phyloP scores from a whole-genome alignment of 805 yeast species.

The Nakazawaea sp. region DNA sequence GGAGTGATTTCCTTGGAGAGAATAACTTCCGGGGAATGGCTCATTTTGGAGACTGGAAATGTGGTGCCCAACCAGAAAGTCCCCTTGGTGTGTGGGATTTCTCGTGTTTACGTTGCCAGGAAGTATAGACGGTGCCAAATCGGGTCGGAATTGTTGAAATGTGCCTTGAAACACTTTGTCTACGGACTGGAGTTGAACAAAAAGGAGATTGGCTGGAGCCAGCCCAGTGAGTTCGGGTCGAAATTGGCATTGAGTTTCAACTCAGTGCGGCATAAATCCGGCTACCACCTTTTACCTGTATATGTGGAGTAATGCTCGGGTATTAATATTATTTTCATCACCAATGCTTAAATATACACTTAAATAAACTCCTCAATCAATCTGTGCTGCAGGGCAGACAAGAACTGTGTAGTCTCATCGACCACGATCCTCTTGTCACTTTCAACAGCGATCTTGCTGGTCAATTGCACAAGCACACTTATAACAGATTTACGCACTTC shows the following conservation, averaged over 20 bases:
- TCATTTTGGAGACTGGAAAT: slow-evolving; percentile 43
- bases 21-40: slow-evolving; percentile 46
- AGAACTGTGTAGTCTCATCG: slow-evolving; percentile 1
- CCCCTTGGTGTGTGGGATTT: slow-evolving; percentile 35
- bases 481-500: slow-evolving; percentile 1
- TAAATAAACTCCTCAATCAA: slow-evolving; percentile 2
- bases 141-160: slow-evolving; percentile 36
- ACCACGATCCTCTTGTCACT: background rate
- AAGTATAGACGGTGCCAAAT: slow-evolving; percentile 43
- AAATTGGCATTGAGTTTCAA: slow-evolving; percentile 49
- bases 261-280: slow-evolving; percentile 47
- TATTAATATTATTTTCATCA: no score
- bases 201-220: slow-evolving; percentile 58
- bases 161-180: slow-evolving; percentile 35
- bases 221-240: slow-evolving; percentile 63
- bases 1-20: slow-evolving; percentile 53
- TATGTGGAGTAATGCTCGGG: slow-evolving; percentile 28
- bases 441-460: background rate
- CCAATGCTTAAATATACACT: background rate
- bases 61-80: slow-evolving; percentile 41
- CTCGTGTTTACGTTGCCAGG: slow-evolving; percentile 40
- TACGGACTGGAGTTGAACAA: slow-evolving; percentile 40
- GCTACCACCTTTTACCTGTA: slow-evolving; percentile 42
- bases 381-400: slow-evolving; percentile 3
- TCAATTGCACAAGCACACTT: background rate